Conservation (phyloP, 768 basidiomycete genomes). For the Ephemerocybe angulata region DNA sequence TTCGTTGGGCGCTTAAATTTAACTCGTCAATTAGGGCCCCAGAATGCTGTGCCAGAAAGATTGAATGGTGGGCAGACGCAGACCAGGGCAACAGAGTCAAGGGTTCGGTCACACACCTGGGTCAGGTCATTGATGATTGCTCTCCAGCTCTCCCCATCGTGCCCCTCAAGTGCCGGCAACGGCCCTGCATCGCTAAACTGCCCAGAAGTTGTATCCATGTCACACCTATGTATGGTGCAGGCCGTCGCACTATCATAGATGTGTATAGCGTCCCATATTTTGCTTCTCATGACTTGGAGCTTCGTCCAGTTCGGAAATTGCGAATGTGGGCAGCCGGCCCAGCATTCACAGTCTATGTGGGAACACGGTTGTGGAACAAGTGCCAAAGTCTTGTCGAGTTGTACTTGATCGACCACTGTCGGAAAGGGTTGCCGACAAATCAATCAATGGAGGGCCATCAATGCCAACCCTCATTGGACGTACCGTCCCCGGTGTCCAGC, state of each 20-base stretch:
- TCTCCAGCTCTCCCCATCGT: conserved; percentile 30
- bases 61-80: too few relatives aligned
- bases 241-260: conserved; percentile 19
- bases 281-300: conserved; percentile 31
- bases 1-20: conserved; percentile 12
- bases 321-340: conserved; percentile 34
- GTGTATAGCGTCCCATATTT: conserved; percentile 28
- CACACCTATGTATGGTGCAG: conserved; percentile 29
- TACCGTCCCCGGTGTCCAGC: conserved; percentile 40
- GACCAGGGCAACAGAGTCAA: conserved; percentile 1
- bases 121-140: conserved; percentile 10
- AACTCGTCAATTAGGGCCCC: conserved; percentile 1
- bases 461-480: conserved; percentile 14
- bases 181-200: conserved; percentile 23
- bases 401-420: conserved; percentile 36
- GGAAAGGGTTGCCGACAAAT: background rate
- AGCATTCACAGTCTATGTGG: conserved; percentile 26
- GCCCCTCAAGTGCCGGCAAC: conserved; percentile 8
- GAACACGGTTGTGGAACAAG: conserved; percentile 31
- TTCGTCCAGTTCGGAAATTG: conserved; percentile 49
- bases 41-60: too few relatives aligned
- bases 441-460: background rate
- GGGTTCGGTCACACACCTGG: background rate
- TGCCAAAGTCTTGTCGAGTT: conserved; percentile 28
- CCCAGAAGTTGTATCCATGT: conserved; percentile 30